Evolutionary conservation across 2,329 filamentous ascomycete species (phyloP).

Genomic region (Aspergillus udagawae): DNA sequence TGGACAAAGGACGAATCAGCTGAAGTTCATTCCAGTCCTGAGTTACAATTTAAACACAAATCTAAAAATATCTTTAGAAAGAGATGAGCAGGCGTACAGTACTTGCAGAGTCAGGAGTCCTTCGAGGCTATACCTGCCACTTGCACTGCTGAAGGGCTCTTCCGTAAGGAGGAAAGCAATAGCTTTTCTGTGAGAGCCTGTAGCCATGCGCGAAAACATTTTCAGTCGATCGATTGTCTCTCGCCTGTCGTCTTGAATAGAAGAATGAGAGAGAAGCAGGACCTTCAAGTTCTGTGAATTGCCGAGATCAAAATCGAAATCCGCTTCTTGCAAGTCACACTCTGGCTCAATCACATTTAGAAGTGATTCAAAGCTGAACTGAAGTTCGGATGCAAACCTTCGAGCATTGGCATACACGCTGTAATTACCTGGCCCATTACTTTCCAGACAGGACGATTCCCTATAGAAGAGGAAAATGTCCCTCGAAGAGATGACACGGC

Average conservation of each 20-base stretch:
- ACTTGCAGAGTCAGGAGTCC: slow-evolving; percentile 21
- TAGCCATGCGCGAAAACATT: slow-evolving; percentile 7
- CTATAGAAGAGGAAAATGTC: slow-evolving; percentile 40
- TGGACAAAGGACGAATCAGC: slow-evolving; percentile 1
- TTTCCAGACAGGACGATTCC: slow-evolving; percentile 35
- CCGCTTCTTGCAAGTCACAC: slow-evolving; percentile 10
- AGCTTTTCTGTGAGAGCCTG: slow-evolving; percentile 5
- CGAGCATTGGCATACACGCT: slow-evolving; percentile 6
- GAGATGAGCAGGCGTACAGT: slow-evolving; percentile 15
- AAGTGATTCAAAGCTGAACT: not conserved
- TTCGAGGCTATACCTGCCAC: slow-evolving; percentile 14
- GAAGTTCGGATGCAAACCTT: slow-evolving; percentile 15
- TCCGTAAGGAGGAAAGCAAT: slow-evolving; percentile 23
- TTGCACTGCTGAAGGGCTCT: slow-evolving; percentile 15
- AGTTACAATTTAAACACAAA: not conserved
- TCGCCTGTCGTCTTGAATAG: slow-evolving; percentile 13
- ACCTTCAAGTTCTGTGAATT: slow-evolving; percentile 9
- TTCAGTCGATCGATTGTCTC: slow-evolving; percentile 16
- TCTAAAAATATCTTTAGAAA: not conserved
- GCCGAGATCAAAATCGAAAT: slow-evolving; percentile 16
- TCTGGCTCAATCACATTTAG: slow-evolving; percentile 6
- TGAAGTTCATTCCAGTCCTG: not conserved
- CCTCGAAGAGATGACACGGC: slow-evolving; percentile 2
- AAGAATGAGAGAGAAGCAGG: slow-evolving; percentile 18
- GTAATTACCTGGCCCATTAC: slow-evolving; percentile 20